Evolutionary conservation across 768 basidiomycete genomes (phyloP).

Genomic region (Mycena pura): DNA sequence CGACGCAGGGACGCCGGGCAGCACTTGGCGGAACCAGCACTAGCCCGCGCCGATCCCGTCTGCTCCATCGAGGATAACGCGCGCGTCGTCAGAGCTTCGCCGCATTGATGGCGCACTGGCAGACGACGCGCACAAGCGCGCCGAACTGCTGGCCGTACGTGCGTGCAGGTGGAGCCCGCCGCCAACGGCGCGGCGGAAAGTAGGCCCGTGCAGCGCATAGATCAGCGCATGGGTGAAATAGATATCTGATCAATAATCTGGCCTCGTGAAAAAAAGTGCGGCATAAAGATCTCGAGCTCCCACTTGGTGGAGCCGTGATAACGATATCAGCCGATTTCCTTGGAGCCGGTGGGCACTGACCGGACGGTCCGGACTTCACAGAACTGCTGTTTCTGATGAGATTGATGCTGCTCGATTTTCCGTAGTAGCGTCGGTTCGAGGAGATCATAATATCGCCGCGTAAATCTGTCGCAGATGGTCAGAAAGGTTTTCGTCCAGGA

Average conservation of each 20-base stretch:
- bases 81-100: slow-evolving; percentile 49
- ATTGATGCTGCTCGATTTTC: slow-evolving; percentile 47
- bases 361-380: slow-evolving; percentile 31
- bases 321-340: neutral
- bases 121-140: slow-evolving; percentile 51
- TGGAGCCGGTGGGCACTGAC: too few species aligned
- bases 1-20: slow-evolving; percentile 40
- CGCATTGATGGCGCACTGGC: slow-evolving; percentile 59
- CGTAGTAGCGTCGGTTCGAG: too few species aligned
- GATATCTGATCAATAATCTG: slow-evolving; percentile 41
- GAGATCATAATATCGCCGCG: too few species aligned
- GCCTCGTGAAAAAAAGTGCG: slow-evolving; percentile 22
- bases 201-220: slow-evolving; percentile 34
- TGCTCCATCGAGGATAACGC: slow-evolving; percentile 39
- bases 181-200: slow-evolving; percentile 46
- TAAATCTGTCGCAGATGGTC: too few species aligned
- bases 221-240: slow-evolving; percentile 46
- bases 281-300: slow-evolving; percentile 20
- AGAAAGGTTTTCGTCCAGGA: too few species aligned
- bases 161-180: slow-evolving; percentile 43
- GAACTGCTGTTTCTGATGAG: slow-evolving; percentile 29
- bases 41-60: slow-evolving; percentile 47
- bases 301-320: slow-evolving; percentile 4
- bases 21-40: slow-evolving; percentile 51
- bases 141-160: slow-evolving; percentile 52